phyloP scores from a whole-genome alignment of 495 filamentous ascomycete species.

The Penicillium cataractarum region DNA sequence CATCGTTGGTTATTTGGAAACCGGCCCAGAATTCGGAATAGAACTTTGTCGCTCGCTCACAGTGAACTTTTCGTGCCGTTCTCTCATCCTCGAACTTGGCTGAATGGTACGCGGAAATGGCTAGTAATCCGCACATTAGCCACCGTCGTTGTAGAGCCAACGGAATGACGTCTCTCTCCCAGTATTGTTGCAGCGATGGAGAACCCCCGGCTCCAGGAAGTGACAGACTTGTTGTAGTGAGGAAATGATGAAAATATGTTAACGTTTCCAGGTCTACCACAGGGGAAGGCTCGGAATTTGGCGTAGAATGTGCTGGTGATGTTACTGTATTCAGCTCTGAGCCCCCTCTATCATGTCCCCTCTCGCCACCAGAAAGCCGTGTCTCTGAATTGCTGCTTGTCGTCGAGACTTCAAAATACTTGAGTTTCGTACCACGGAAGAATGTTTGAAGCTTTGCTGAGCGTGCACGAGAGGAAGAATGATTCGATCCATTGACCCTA shows the following conservation, averaged over 20 bases:
- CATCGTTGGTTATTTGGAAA: not conserved
- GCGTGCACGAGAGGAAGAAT: not conserved
- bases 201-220: not conserved
- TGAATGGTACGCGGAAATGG: not conserved
- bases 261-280: not conserved
- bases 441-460: not conserved
- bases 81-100: not conserved
- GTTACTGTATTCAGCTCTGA: not conserved
- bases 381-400: not conserved
- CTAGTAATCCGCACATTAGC: not conserved
- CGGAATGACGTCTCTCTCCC: not conserved
- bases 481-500: not conserved
- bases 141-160: not conserved
- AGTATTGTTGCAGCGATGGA: not conserved
- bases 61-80: not conserved
- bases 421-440: not conserved
- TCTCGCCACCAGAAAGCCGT: not conserved
- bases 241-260: not conserved
- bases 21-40: not conserved
- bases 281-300: not conserved
- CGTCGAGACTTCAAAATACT: not conserved
- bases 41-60: not conserved
- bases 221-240: not conserved
- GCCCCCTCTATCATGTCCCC: not conserved
- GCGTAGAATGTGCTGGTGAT: not conserved